Conservation (phyloP, 2,329 filamentous ascomycete genomes). For the Aschersonia sp. region DNA sequence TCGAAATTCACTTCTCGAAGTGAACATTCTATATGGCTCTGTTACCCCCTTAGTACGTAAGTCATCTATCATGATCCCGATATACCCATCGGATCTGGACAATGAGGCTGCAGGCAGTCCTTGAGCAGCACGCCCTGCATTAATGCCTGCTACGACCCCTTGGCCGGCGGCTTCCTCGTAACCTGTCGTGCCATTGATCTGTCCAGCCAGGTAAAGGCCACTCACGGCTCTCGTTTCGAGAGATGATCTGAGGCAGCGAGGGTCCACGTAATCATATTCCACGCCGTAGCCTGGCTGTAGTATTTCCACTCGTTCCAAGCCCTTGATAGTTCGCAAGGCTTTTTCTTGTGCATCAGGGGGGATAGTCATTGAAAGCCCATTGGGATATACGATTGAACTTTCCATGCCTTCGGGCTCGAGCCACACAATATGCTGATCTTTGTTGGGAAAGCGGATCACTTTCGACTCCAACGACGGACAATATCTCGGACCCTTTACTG, state of each 20-base stretch:
- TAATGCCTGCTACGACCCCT: conserved; percentile 82
- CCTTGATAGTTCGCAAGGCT: conserved; percentile 73
- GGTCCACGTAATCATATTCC: conserved; percentile 97
- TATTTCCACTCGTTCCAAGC: conserved; percentile 81
- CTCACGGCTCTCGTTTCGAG: conserved; percentile 86
- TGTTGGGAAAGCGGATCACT: conserved; percentile 73
- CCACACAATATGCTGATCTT: conserved; percentile 79
- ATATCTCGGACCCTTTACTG: conserved; percentile 85
- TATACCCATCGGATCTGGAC: conserved; percentile 79
- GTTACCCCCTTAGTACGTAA: conserved; percentile 92
- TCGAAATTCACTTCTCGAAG: conserved; percentile 84
- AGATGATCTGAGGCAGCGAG: conserved; percentile 71
- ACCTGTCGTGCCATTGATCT: conserved; percentile 96
- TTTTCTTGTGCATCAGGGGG: conserved; percentile 75
- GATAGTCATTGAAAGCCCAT: conserved; percentile 94
- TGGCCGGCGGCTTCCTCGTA: conserved; percentile 97
- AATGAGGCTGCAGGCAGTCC: conserved; percentile 52
- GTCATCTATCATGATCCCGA: conserved; percentile 98
- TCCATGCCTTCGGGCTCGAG: conserved; percentile 92
- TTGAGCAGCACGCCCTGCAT: conserved; percentile 70
- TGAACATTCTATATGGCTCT: conserved; percentile 98
- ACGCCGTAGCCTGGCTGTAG: conserved; percentile 92
- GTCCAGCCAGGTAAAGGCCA: conserved; percentile 82
- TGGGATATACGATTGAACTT: conserved; percentile 83
- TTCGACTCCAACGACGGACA: conserved; percentile 94